These are phyloP conservation scores for Blastocladiella britannica DNA, from an alignment of 192 early-diverging fungal species.

Conservation along the genomic window DNA sequence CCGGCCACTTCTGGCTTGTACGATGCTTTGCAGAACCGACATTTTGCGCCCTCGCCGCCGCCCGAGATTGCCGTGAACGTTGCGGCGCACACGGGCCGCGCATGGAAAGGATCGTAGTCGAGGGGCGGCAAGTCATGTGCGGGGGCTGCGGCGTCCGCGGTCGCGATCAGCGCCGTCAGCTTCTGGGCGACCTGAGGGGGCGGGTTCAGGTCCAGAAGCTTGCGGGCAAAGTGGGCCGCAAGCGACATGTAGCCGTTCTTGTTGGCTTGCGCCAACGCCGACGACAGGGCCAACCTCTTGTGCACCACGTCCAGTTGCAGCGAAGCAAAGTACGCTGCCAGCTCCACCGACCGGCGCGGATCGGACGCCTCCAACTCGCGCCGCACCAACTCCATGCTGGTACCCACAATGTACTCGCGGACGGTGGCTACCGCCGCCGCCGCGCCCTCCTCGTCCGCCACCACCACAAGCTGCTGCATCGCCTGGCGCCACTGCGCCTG, in stretches of 20 bases:
- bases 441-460: not conserved
- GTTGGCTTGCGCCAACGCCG: conserved; percentile 65
- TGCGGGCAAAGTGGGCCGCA: conserved; percentile 68
- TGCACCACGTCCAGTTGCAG: conserved; percentile 74
- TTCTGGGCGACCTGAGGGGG: conserved; percentile 50
- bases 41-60: conserved; percentile 53
- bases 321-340: conserved; percentile 91
- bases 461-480: not conserved
- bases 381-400: conserved; percentile 63
- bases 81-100: conserved; percentile 68
- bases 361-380: conserved; percentile 34
- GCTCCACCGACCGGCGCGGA: conserved; percentile 48
- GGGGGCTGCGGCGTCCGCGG: conserved; percentile 52
- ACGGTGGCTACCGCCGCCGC: conserved; percentile 43
- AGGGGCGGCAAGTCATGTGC: conserved; percentile 42
- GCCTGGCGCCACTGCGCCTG: not conserved
- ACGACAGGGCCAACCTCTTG: conserved; percentile 65
- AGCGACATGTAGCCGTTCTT: conserved; percentile 67
- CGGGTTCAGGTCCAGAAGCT: conserved; percentile 76
- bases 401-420: conserved; percentile 81
- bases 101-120: conserved; percentile 90
- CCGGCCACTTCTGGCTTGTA: conserved; percentile 68
- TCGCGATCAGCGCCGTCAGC: conserved; percentile 54
- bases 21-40: conserved; percentile 71
- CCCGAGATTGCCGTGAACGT: conserved; percentile 78